Conservation (phyloP, 345 rosid genomes). For the Melastoma malabathricum region DNA sequence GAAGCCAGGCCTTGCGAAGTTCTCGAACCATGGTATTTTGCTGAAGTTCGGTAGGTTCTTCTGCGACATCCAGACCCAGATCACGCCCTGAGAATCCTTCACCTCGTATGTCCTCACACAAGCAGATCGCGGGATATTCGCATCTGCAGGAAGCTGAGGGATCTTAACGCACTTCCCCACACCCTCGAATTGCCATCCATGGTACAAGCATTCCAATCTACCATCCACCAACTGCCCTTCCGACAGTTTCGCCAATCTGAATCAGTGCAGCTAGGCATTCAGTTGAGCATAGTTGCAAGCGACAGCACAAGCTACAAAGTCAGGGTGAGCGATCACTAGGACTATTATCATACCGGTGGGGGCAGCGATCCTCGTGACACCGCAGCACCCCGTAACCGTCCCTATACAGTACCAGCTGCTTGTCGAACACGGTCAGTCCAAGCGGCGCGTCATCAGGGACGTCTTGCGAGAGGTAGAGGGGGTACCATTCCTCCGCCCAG, state of each 20-base stretch:
- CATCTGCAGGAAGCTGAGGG: slow-evolving; percentile 68
- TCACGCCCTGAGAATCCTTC: slow-evolving; percentile 81
- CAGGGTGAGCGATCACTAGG: not conserved
- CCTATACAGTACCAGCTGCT: slow-evolving; percentile 60
- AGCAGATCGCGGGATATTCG: slow-evolving; percentile 73
- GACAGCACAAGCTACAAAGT: not conserved
- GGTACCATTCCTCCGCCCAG: slow-evolving; percentile 95
- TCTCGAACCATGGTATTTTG: slow-evolving; percentile 87
- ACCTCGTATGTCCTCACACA: slow-evolving; percentile 59
- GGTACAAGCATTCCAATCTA: slow-evolving; percentile 82
- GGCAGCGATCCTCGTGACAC: slow-evolving; percentile 82
- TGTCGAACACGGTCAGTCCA: slow-evolving; percentile 75
- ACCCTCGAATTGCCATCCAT: slow-evolving; percentile 95
- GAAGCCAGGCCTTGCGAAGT: slow-evolving; percentile 66
- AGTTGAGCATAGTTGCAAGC: not conserved
- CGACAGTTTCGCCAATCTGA: slow-evolving; percentile 81
- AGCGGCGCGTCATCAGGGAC: slow-evolving; percentile 86
- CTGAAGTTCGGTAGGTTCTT: slow-evolving; percentile 47
- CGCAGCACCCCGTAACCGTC: slow-evolving; percentile 54
- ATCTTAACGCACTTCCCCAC: slow-evolving; percentile 79
- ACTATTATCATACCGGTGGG: slow-evolving; percentile 50
- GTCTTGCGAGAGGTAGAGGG: slow-evolving; percentile 65
- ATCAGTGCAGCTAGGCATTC: not conserved
- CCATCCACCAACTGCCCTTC: slow-evolving; percentile 89
- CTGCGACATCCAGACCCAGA: slow-evolving; percentile 89